These are phyloP conservation scores for Biancaea sappan DNA, from an alignment of 306 rosid genomes.

Conservation along the genomic window DNA sequence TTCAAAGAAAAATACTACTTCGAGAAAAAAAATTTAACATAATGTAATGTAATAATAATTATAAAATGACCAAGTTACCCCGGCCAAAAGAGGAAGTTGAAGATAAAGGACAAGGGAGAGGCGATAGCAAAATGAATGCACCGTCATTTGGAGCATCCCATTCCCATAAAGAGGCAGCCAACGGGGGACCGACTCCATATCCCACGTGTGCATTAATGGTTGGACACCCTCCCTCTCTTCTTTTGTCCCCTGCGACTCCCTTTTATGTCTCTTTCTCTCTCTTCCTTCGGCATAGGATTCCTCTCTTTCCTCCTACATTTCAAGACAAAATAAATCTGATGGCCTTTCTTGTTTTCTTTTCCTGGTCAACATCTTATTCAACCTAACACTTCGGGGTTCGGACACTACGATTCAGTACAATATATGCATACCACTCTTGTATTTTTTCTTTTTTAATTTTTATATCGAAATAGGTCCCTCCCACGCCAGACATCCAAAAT, in stretches of 20 bases:
- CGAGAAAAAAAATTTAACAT: no score
- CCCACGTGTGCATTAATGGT: conserved; percentile 39
- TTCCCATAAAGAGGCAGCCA: conserved; percentile 32
- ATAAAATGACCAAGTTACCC: not conserved
- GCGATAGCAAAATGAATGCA: conserved; percentile 36
- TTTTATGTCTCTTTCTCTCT: conserved; percentile 27
- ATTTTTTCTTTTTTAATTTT: no score
- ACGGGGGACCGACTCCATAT: conserved; percentile 7
- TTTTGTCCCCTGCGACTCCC: not conserved
- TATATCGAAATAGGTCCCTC: conserved; percentile 35
- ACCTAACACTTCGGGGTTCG: conserved; percentile 9
- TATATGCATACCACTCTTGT: conserved; percentile 38
- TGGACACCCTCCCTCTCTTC: conserved; percentile 19
- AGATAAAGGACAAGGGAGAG: conserved; percentile 29
- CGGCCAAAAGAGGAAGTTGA: not conserved
- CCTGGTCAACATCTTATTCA: conserved; percentile 39
- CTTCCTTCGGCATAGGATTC: conserved; percentile 43
- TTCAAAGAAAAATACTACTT: no score
- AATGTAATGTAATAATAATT: not conserved
- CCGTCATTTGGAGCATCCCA: conserved; percentile 46
- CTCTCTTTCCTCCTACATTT: not conserved
- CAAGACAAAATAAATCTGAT: not conserved
- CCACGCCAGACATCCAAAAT: conserved; percentile 40
- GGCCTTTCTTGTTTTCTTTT: conserved; percentile 21
- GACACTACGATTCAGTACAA: conserved; percentile 35